Base-by-base conservation (phyloP, 345 rosid genomes). In the Acer negundo region DNA sequence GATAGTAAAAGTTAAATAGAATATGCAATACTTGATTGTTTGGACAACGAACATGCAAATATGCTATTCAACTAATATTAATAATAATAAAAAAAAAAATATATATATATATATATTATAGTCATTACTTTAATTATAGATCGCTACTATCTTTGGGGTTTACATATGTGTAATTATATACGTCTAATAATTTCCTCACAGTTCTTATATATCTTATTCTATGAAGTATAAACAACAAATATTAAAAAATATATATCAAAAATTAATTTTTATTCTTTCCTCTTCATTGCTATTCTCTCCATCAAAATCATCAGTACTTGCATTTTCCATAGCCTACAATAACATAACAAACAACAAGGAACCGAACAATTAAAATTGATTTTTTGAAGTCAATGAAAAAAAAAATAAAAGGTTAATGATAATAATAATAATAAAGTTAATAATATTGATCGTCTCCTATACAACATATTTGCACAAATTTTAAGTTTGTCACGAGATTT, bases 281-380 rank as follows among this genome's bases (percentile, higher is more conserved):
- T 15, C 64, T n/a, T 65, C 79, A 46, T 19, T 22, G 40, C 58
- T 56, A 28, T 26, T 20, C 6, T 7, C n/a, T 53, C 8, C 28
- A 68, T 28, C 56, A 49, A 47, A 64, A 58, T 44, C 15, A 22
- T 80, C 73, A 77, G 58, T 88, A 86, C 53, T 80, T 82, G 88
- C 91, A 90, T n/a, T 86, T 82, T 76, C 88, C 90, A 70, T 88
- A 86, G 75, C 91, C 91, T 88, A 88, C 12, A 69, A 63, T 15
- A 24, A 20, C 19, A 19, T 42, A 38, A 65, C 63, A 24, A n/a
- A n/a, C 26, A 58, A 58, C 12, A 8, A 58, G 62, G 24, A n/a
- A 58, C 62, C 2, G 20, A 58, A 24, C 11, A 20, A 58, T 19
- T 58, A 19, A 51, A 58, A 11, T 31, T 31, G 35, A 4, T 31